These are phyloP conservation scores for Proliferodiscus dingleyae DNA, from an alignment of 2,329 filamentous ascomycete genomes.

Conservation along the genomic window DNA sequence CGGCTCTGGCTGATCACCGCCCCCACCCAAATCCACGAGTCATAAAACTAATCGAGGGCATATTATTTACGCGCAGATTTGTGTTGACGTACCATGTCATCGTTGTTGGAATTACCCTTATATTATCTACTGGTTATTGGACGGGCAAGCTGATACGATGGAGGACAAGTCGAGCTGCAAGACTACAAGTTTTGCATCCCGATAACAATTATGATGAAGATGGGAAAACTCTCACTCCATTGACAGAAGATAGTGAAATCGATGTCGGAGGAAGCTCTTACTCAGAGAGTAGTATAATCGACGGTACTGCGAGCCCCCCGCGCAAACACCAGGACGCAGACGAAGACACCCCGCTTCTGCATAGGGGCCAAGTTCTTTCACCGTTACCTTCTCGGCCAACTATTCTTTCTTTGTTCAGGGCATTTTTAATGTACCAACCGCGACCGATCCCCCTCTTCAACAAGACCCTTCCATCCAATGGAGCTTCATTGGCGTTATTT, in stretches of 20 bases:
- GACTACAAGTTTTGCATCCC: slow-evolving; percentile 2
- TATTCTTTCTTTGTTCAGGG: slow-evolving; percentile 16
- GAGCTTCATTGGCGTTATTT: slow-evolving; percentile 46
- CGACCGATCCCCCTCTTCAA: slow-evolving; percentile 51
- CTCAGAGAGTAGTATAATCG: slow-evolving; percentile 23
- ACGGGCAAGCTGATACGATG: slow-evolving; percentile 15
- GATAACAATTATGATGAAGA: slow-evolving; percentile 13
- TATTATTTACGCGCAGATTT: slow-evolving; percentile 20
- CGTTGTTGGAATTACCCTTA: slow-evolving; percentile 16
- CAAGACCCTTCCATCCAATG: slow-evolving; percentile 53
- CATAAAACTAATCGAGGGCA: slow-evolving; percentile 20
- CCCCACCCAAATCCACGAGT: slow-evolving; percentile 17
- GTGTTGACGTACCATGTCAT: slow-evolving; percentile 26
- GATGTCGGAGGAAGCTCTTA: slow-evolving; percentile 11
- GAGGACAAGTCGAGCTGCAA: slow-evolving; percentile 14
- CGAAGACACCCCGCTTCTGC: slow-evolving; percentile 25
- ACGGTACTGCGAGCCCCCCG: slow-evolving; percentile 17
- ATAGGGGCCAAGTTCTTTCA: background rate
- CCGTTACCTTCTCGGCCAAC: slow-evolving; percentile 4
- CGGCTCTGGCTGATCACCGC: slow-evolving; percentile 8
- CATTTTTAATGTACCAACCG: slow-evolving; percentile 51
- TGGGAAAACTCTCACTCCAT: slow-evolving; percentile 9
- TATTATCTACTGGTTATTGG: slow-evolving; percentile 24
- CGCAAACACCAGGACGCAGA: slow-evolving; percentile 9
- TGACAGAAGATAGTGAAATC: slow-evolving; percentile 5